Evolutionary conservation across 208 protist genomes (phyloP), one percentile per base, ranked within the genome.

Genomic region (Wallacemonas collosoma): DNA sequence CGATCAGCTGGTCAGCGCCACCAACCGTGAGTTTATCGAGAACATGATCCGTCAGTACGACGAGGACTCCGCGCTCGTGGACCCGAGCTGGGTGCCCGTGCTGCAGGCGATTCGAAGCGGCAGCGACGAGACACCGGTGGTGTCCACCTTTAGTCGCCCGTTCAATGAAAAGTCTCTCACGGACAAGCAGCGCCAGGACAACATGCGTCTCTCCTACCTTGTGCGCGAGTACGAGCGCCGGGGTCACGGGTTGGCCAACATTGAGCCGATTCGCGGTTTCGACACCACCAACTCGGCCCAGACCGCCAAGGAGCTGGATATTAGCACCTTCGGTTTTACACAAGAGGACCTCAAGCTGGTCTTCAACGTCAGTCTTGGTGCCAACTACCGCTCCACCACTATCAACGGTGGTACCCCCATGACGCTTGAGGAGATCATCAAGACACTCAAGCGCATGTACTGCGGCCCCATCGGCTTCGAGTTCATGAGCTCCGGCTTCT

Each of bases 401-500:
- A 81, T 91, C 38, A 89, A 81, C 66, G 87, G 87, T 47, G 83
- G 80, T 58, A 91, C 79, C n/a, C 64, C 81, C 57, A 86, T 91
- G 83, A 95, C 82, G 40, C 79, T 98, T 17, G 73, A 82, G 62
- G 72, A 96, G 56, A 93, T 98, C 54, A 73, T 94, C 56, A 78
- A 77, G 11, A 77, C 87, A 54, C 83, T 98, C 17, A 76, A 77
- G 40, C 67, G 78, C 26, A 91, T 96, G 78, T 99, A 98, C 86
- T 98, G 91, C 71, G 88, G 89, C 35, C 79, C 78, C 3, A 96
- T 99, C 66, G 97, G 97, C 51, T 97, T 95, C 75, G 97, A 99
- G 88, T 99, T 98, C 84, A 98, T 99, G 93, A 94, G 98, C 39
- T 98, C 98, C 77, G 88, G 90, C 56, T 93, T 89, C 80, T 87